Evolutionary conservation across 345 rosid species (phyloP).

Genomic region (Hevea brasiliensis): DNA sequence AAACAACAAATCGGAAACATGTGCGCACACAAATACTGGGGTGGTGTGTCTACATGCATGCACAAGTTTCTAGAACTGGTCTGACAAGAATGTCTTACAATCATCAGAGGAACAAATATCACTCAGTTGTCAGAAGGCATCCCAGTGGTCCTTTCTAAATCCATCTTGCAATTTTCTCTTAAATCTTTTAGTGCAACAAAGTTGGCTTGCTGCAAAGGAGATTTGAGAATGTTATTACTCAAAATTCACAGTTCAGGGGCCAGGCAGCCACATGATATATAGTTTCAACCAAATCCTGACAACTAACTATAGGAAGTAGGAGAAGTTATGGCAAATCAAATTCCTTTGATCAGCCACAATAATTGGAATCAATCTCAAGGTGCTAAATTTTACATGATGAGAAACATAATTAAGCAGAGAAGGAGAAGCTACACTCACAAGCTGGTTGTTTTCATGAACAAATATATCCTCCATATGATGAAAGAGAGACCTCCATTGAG

Average conservation of each 20-base stretch:
- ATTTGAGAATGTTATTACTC: conserved; percentile 6
- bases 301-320: conserved; percentile 2
- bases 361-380: background rate
- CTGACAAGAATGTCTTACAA: conserved; percentile 23
- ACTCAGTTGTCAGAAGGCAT: conserved; percentile 44
- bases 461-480: conserved; percentile 72
- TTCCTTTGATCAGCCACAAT: background rate
- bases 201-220: conserved; percentile 56
- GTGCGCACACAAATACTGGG: conserved; percentile 15
- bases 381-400: background rate
- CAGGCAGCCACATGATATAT: background rate
- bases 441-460: conserved; percentile 61
- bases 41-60: background rate
- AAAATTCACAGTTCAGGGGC: background rate
- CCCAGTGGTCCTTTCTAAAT: conserved; percentile 52
- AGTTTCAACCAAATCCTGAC: conserved; percentile 11
- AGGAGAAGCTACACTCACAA: conserved; percentile 52
- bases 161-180: conserved; percentile 74
- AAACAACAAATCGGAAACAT: conserved; percentile 12
- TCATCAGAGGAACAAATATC: conserved; percentile 17
- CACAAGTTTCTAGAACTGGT: conserved; percentile 8
- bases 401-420: background rate
- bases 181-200: conserved; percentile 52
- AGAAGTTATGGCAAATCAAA: conserved; percentile 2
- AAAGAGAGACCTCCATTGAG: conserved; percentile 84